Percentiles rank a stretch among this genome's conserved stretches.
phyloP scores from a whole-genome alignment of 2,329 filamentous ascomycete species.

The Tolypocladium inflatum region DNA sequence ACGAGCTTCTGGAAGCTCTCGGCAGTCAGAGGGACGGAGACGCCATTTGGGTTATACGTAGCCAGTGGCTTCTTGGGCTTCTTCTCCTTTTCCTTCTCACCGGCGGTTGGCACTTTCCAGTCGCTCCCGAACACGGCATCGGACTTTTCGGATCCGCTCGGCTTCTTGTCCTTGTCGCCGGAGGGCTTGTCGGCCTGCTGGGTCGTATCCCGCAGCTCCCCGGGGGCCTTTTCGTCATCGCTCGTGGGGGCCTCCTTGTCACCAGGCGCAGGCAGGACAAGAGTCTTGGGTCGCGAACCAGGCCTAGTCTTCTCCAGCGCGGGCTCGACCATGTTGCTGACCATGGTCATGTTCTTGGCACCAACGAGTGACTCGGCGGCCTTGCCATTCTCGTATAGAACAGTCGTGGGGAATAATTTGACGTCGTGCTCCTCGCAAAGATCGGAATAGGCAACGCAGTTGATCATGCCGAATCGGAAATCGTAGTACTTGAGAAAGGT shows the following conservation, averaged over 20 bases:
- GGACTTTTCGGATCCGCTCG: constrained; percentile 1
- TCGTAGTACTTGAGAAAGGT: constrained; percentile 75
- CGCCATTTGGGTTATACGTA: constrained; percentile 65
- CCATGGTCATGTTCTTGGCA: constrained; percentile 52
- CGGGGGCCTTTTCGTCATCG: constrained; percentile 14
- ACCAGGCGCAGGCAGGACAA: constrained; percentile 63
- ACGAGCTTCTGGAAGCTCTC: constrained; percentile 82
- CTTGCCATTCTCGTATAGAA: constrained; percentile 72
- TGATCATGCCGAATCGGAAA: constrained; percentile 77
- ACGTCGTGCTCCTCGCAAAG: constrained; percentile 63
- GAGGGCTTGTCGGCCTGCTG: constrained; percentile 21
- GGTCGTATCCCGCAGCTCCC: constrained; percentile 17
- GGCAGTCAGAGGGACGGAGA: constrained; percentile 65
- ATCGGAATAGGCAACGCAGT: constrained; percentile 78
- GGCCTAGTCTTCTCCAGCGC: constrained; percentile 70
- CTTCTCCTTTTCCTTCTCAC: constrained; percentile 18
- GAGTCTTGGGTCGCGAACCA: constrained; percentile 60
- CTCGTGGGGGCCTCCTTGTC: constrained; percentile 36
- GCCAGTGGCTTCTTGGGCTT: constrained; percentile 38
- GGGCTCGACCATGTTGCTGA: constrained; percentile 67
- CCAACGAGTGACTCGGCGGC: constrained; percentile 55
- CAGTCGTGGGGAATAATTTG: constrained; percentile 63
- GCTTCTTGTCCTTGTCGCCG: constrained; percentile 7
- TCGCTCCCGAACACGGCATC: constrained; percentile 16
- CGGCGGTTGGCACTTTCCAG: constrained; percentile 20